Base-by-base conservation (phyloP, 2,329 filamentous ascomycete species). In the Nectriaceae sp. region DNA sequence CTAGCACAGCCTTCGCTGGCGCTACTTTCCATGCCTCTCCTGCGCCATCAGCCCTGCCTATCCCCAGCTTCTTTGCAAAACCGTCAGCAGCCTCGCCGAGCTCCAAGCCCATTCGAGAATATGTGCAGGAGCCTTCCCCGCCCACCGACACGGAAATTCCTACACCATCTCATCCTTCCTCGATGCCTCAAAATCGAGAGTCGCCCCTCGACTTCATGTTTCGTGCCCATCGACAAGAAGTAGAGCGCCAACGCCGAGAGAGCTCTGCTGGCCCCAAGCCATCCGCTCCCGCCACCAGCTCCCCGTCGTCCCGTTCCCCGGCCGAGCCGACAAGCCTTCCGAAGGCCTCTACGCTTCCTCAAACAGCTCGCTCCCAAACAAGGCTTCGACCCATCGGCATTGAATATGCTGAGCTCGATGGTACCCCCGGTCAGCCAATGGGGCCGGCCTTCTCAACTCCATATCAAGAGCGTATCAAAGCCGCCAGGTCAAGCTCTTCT, bases 11-110 rank as follows among this genome's bases (percentile, higher is more conserved):
- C 39, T 99, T 96, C 71, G 94, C 94, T 33, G 94, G 93, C 13
- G 88, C 93, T 26, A 95, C 91, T 4, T 99, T 97, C 68, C 92
- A 97, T 69, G 89, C 91, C 35, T 97, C 94, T 8, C 94, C 94
- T 18, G 93, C 92, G 2, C 88, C 94, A 1, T 95, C 91, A 8
- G 85, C 90, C 20, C 77, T 99, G 24, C 94, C 94, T 1, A 88
- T 97, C 49, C 94, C 94, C 11, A 95, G 88, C 63, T 96, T 97
- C 68, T 82, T 77, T 26, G 87, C 88, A 21, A 92, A 88, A 62
- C 85, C 89, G 0, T 78, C 89, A 11, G 85, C 85, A 3, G 85
- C 88, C 48, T 85, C 85, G 3, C 82, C 79, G 5, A 52, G 54
- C 40, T 40, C 56, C 35, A 57, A 41, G 61, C 69, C 50, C 59